Evolutionary conservation across 176 grass and related monocot genomes (phyloP).

Genomic region (Juncus inflexus): DNA sequence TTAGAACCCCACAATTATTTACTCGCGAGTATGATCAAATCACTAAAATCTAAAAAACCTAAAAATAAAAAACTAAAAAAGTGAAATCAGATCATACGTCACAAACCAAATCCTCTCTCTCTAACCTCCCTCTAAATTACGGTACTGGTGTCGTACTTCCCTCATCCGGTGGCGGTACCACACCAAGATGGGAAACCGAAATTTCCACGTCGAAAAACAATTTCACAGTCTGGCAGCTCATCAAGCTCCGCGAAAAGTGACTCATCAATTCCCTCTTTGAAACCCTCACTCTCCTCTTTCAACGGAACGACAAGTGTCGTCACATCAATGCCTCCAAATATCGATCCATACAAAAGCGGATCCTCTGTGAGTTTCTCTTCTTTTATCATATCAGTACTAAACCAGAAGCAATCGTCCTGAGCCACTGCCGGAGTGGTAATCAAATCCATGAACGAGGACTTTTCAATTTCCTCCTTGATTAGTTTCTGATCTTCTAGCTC

Average conservation of each 20-base stretch:
- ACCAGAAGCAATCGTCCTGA: conserved; percentile 2
- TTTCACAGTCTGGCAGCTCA: conserved; percentile 82
- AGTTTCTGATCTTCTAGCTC: conserved; percentile 24
- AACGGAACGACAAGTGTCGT: conserved; percentile 38
- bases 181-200: conserved; percentile 28
- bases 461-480: background rate
- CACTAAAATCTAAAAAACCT: conserved; percentile 27
- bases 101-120: conserved; percentile 13
- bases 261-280: conserved; percentile 52
- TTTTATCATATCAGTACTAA: background rate
- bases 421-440: background rate
- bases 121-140: conserved; percentile 17
- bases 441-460: background rate
- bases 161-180: conserved; percentile 9
- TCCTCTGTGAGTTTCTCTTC: conserved; percentile 23
- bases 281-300: conserved; percentile 36
- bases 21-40: conserved; percentile 19
- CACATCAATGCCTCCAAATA: conserved; percentile 26
- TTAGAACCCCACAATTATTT: conserved; percentile 34
- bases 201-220: conserved; percentile 59
- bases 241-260: conserved; percentile 81
- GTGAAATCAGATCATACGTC: conserved; percentile 26
- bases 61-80: conserved; percentile 4
- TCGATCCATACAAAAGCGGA: conserved; percentile 38
- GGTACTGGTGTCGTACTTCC: background rate